phyloP scores from a whole-genome alignment of 805 yeast species.

The Pichia cabralensis region DNA sequence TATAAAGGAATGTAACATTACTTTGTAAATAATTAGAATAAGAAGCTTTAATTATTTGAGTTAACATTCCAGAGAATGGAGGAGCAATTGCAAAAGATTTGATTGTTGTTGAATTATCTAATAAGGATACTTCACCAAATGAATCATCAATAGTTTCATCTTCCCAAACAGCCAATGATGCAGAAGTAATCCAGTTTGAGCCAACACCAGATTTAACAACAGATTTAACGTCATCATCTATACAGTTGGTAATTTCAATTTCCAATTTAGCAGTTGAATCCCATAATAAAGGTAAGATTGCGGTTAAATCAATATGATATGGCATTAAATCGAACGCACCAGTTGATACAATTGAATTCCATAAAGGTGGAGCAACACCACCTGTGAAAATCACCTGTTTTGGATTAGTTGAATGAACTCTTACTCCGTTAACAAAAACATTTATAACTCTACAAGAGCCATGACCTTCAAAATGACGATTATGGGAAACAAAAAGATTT shows the following conservation, averaged over 20 bases:
- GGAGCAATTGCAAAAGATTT: slow-evolving; percentile 26
- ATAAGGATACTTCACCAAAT: slow-evolving; percentile 28
- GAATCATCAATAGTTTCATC: slow-evolving; percentile 29
- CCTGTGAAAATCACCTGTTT: slow-evolving; percentile 73
- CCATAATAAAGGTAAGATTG: slow-evolving; percentile 65
- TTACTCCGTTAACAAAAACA: slow-evolving; percentile 47
- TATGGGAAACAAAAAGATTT: slow-evolving; percentile 29
- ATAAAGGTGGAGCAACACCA: slow-evolving; percentile 68
- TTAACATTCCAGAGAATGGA: slow-evolving; percentile 28
- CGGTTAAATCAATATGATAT: slow-evolving; percentile 61
- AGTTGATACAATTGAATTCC: slow-evolving; percentile 72
- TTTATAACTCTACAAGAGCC: slow-evolving; percentile 67
- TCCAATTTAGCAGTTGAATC: slow-evolving; percentile 27
- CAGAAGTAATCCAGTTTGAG: slow-evolving; percentile 53
- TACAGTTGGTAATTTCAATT: slow-evolving; percentile 46
- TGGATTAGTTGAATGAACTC: slow-evolving; percentile 56
- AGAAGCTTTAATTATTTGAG: slow-evolving; percentile 30
- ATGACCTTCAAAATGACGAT: slow-evolving; percentile 40
- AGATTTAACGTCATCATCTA: slow-evolving; percentile 28
- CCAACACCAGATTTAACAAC: slow-evolving; percentile 29
- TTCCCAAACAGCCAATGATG: slow-evolving; percentile 47
- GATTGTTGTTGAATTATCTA: slow-evolving; percentile 24
- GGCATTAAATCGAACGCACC: slow-evolving; percentile 66
- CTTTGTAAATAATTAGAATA: slow-evolving; percentile 27
- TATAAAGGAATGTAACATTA: slow-evolving; percentile 28